Base-by-base conservation (phyloP, 352 stramenopile species). In the Pythium folliculosum region DNA sequence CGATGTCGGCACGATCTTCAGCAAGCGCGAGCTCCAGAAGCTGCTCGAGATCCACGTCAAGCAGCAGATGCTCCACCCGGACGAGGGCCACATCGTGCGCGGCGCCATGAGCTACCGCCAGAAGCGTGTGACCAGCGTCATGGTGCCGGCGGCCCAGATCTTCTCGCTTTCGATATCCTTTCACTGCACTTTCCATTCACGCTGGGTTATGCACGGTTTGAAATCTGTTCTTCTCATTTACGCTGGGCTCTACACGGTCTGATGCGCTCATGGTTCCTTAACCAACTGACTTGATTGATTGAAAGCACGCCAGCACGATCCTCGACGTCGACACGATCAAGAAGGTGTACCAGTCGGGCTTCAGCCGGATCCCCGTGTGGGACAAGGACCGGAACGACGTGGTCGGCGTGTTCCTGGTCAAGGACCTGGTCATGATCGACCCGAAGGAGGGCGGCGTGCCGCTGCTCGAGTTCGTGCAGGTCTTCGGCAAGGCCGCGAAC, bases 41-140 rank as follows among this genome's bases (percentile, higher is more conserved):
- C 82, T 99, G 25, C 85, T 99, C 25, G 89, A 99, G 66, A 98
- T 99, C 69, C 96, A 99, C 75, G 94, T 98, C 1, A 81, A 95
- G 58, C 82, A 97, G 60, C 74, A 89, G 56, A 87, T 84, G 69
- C 64, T 99, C 72, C 93, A 98, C 78, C 83, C 89, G 23, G 89
- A 96, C 49, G 95, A 99, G 73, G 94, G 94, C 52, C 86, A 97
- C 72, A 99, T 99, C 81, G 97, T 99, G 61, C 93, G 97, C 63
- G 92, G 91, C 43, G 82, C 82, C 14, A 88, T 91, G 81, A 69
- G 70, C 60, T 91, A 89, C 77, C 86, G 93, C 61, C 71, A 82
- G 52, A 95, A 92, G 54, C 71, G 72, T 51, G 86, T 96, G 17
- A 81, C 73, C 43, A 82, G 97, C 67, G 95, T 98, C 61, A 99